These are phyloP conservation scores for Pichia californica DNA, from an alignment of 805 yeast species.

Conservation along the genomic window DNA sequence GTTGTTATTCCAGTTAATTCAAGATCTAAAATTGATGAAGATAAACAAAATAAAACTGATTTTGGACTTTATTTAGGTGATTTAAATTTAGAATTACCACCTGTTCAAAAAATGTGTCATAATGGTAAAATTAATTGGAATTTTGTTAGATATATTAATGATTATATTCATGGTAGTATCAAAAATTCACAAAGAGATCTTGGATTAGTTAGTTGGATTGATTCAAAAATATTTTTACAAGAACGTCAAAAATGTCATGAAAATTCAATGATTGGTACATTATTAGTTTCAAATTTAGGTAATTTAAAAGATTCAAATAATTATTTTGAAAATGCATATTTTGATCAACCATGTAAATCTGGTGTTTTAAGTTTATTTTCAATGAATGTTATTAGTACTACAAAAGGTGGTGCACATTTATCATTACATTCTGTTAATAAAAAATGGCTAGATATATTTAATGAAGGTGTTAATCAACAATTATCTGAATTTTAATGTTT, in stretches of 20 bases:
- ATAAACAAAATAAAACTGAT: neutral
- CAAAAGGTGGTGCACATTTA: constrained; percentile 8
- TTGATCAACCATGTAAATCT: constrained; percentile 14
- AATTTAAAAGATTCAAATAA: neutral
- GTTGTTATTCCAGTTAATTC: constrained; percentile 13
- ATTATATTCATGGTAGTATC: constrained; percentile 8
- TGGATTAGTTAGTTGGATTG: constrained; percentile 10
- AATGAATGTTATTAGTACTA: constrained; percentile 10
- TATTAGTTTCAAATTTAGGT: constrained; percentile 10
- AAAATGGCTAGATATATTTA: constrained; percentile 9
- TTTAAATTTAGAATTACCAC: constrained; percentile 9
- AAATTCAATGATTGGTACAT: constrained; percentile 13
- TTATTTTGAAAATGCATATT: constrained; percentile 6
- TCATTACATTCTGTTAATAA: constrained; percentile 4
- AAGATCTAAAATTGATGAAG: constrained; percentile 4
- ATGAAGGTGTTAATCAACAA: constrained; percentile 1
- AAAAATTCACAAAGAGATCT: constrained; percentile 9
- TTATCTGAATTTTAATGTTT: neutral
- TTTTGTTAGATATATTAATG: constrained; percentile 9
- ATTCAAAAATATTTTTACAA: constrained; percentile 7
- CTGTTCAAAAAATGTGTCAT: constrained; percentile 3
- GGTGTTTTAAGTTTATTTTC: constrained; percentile 11
- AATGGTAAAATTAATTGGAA: constrained; percentile 9
- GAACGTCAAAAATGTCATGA: constrained; percentile 3
- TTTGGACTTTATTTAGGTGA: constrained; percentile 13